phyloP scores from a whole-genome alignment of 257 asterid genomes.

The Solanum corneliomulleri region DNA sequence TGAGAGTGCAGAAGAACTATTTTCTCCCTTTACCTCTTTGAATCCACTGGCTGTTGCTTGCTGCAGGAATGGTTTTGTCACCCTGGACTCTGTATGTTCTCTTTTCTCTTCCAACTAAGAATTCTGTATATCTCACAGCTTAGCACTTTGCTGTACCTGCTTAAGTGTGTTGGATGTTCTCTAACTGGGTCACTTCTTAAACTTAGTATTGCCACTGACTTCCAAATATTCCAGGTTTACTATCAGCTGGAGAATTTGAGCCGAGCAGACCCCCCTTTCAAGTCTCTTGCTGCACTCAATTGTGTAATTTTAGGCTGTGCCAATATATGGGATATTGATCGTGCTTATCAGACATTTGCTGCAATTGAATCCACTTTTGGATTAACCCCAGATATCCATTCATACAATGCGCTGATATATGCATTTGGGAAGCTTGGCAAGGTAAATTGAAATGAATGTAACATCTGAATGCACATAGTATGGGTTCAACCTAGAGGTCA shows the following conservation, averaged over 20 bases:
- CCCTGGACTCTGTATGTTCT: constrained; percentile 68
- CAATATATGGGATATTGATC: constrained; percentile 91
- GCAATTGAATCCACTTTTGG: constrained; percentile 63
- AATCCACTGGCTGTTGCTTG: constrained; percentile 67
- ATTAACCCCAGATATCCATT: constrained; percentile 66
- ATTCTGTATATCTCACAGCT: background rate
- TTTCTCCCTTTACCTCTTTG: constrained; percentile 66
- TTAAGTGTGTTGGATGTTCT: background rate
- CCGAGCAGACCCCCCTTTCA: constrained; percentile 53
- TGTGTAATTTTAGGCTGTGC: constrained; percentile 93
- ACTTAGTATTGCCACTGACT: background rate
- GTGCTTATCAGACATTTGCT: constrained; percentile 82
- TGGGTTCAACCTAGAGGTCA: background rate
- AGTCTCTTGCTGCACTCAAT: constrained; percentile 81
- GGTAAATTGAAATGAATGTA: constrained; percentile 27
- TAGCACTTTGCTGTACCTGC: background rate
- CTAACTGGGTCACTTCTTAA: background rate
- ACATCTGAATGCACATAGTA: background rate
- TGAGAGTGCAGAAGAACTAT: constrained; percentile 39
- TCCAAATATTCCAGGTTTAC: constrained; percentile 54
- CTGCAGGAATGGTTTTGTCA: constrained; percentile 58
- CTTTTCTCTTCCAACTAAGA: background rate
- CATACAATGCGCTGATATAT: constrained; percentile 75
- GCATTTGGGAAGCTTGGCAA: constrained; percentile 70
- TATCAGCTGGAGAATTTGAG: constrained; percentile 85